Evolutionary conservation across 768 basidiomycete genomes (phyloP).

Genomic region (Gloeopeniophorella convolvens): DNA sequence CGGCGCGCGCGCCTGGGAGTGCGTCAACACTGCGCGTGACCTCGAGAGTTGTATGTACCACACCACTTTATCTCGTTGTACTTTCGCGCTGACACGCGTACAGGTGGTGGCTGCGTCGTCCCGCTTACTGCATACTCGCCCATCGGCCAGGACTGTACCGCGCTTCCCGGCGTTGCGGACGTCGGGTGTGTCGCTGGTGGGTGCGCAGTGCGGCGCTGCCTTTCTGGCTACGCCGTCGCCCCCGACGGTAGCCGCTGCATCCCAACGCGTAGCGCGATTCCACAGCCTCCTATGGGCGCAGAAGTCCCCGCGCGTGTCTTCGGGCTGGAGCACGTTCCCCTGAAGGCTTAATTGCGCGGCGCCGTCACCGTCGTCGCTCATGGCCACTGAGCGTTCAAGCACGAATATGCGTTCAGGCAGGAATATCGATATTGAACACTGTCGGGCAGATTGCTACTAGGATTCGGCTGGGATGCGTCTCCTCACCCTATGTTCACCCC

Average conservation of each 20-base stretch:
- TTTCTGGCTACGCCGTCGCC: conserved; percentile 32
- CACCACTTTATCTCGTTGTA: background rate
- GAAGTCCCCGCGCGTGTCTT: conserved; percentile 15
- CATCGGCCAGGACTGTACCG: conserved; percentile 45
- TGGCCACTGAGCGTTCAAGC: no score
- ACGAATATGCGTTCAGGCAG: no score
- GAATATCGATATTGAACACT: no score
- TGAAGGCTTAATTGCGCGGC: no score
- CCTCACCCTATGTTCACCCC: no score
- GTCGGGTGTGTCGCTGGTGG: conserved; percentile 40
- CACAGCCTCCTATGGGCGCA: background rate
- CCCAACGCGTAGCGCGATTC: background rate
- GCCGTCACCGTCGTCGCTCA: no score
- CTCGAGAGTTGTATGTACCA: conserved; percentile 43
- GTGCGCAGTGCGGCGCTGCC: conserved; percentile 42
- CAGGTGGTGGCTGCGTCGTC: conserved; percentile 45
- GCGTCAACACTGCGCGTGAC: conserved; percentile 40
- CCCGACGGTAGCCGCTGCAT: conserved; percentile 21
- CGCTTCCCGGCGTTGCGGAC: conserved; percentile 41
- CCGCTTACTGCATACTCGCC: conserved; percentile 27
- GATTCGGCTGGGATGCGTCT: no score
- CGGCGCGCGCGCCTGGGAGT: conserved; percentile 39
- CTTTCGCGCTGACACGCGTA: conserved; percentile 1
- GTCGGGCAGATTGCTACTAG: no score
- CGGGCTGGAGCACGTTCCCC: conserved; percentile 24